These are phyloP conservation scores for Leucocoprinus sp. DNA, from an alignment of 768 basidiomycete species.

Conservation along the genomic window DNA sequence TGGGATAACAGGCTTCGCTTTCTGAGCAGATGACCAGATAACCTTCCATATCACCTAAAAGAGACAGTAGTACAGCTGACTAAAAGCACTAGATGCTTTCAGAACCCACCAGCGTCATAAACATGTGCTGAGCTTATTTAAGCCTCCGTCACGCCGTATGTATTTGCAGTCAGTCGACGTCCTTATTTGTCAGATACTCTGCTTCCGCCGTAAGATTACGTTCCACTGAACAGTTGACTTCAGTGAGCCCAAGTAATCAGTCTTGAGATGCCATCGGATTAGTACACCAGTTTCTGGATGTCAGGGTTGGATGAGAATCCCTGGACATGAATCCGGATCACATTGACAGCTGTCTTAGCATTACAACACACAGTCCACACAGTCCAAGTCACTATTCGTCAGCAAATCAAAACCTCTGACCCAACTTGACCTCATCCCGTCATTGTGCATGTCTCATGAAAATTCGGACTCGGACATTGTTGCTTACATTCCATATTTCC, in stretches of 20 bases:
- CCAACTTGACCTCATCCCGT: slow-evolving; percentile 2
- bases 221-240: no score
- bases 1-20: no score
- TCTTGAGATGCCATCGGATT: no score
- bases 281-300: no score
- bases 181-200: no score
- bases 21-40: neutral
- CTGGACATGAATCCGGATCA: slow-evolving; percentile 5
- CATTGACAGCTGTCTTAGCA: slow-evolving; percentile 8
- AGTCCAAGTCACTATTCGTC: slow-evolving; percentile 1
- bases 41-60: neutral
- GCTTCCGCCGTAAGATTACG: no score
- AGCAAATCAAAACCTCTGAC: slow-evolving; percentile 3
- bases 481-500: slow-evolving; percentile 58
- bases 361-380: slow-evolving; percentile 8
- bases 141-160: no score
- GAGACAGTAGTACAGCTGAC: neutral
- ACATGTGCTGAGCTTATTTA: no score
- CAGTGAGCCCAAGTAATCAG: no score
- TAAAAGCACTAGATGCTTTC: no score
- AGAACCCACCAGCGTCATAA: no score
- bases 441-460: neutral
- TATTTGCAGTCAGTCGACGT: no score
- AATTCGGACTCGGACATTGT: neutral
- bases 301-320: neutral